phyloP scores from a whole-genome alignment of 2,329 filamentous ascomycete species.

The Colletotrichum endophyticum region DNA sequence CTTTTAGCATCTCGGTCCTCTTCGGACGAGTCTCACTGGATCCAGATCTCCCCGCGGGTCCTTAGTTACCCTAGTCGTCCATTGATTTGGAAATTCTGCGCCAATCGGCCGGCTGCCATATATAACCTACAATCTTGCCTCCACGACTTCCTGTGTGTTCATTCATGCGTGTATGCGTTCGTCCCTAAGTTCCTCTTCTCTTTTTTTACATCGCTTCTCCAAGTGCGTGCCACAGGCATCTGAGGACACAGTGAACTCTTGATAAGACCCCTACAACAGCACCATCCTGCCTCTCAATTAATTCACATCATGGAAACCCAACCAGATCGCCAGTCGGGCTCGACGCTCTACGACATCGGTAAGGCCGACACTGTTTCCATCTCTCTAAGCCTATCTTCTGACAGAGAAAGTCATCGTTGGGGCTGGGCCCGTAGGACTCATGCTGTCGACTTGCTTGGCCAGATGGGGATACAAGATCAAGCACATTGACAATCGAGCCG shows the following conservation, averaged over 20 bases:
- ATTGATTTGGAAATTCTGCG: not conserved
- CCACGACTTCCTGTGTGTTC: not conserved
- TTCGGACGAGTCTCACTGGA: not conserved
- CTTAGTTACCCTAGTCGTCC: not conserved
- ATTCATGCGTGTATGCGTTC: not conserved
- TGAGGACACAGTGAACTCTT: not conserved
- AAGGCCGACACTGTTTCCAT: conserved; percentile 1
- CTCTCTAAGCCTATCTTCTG: not conserved
- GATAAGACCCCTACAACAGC: too few species aligned
- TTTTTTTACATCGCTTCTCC: not conserved
- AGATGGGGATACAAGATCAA: conserved; percentile 96
- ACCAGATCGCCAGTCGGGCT: conserved; percentile 7
- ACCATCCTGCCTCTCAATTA: not conserved
- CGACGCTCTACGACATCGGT: conserved; percentile 50
- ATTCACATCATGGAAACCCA: conserved; percentile 6
- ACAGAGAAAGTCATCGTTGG: conserved; percentile 75
- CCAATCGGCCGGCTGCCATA: not conserved
- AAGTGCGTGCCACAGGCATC: not conserved
- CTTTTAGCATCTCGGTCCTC: not conserved
- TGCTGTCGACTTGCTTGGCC: conserved; percentile 86
- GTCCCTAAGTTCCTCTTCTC: too few species aligned
- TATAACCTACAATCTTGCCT: not conserved
- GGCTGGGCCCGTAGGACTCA: conserved; percentile 85
- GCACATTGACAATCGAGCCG: conserved; percentile 89
- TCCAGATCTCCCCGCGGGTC: conserved; percentile 6